Evolutionary conservation across 805 yeast species (phyloP).

Genomic region (Yarrowia sp.): DNA sequence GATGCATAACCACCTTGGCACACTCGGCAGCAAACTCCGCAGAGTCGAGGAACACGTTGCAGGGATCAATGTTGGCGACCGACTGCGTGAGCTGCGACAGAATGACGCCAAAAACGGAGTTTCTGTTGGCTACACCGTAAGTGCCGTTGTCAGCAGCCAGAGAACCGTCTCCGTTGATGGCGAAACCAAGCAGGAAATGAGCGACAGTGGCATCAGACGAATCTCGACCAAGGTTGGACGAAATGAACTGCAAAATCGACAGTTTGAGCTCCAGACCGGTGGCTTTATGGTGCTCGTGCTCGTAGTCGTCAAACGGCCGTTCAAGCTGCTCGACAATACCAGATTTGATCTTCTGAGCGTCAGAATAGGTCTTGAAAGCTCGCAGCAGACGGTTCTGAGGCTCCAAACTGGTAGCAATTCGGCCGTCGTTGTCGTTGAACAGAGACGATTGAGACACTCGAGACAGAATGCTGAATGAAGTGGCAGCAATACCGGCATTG

Average conservation of each 20-base stretch:
- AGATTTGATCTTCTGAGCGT: slow-evolving; percentile 73
- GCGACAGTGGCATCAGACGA: slow-evolving; percentile 61
- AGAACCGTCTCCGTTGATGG: slow-evolving; percentile 57
- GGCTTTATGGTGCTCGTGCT: slow-evolving; percentile 48
- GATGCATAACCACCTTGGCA: slow-evolving; percentile 66
- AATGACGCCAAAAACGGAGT: slow-evolving; percentile 64
- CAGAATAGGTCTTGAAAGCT: slow-evolving; percentile 76
- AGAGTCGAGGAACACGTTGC: slow-evolving; percentile 59
- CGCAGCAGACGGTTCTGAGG: slow-evolving; percentile 70
- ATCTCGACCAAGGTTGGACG: slow-evolving; percentile 55
- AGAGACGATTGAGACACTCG: slow-evolving; percentile 58
- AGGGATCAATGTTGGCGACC: slow-evolving; percentile 52
- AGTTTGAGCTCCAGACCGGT: slow-evolving; percentile 58
- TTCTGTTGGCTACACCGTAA: slow-evolving; percentile 61
- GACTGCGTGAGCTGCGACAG: slow-evolving; percentile 59
- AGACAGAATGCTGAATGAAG: slow-evolving; percentile 61
- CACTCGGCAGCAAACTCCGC: slow-evolving; percentile 64
- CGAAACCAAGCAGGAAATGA: slow-evolving; percentile 82
- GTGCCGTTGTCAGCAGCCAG: slow-evolving; percentile 55
- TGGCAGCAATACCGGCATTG: slow-evolving; percentile 58
- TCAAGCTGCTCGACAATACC: slow-evolving; percentile 75
- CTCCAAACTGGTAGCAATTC: slow-evolving; percentile 50
- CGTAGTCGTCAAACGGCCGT: slow-evolving; percentile 47
- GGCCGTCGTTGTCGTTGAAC: slow-evolving; percentile 51
- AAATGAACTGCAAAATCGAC: slow-evolving; percentile 65